Percentiles rank a stretch among this genome's conserved stretches.
Evolutionary conservation across 2,329 filamentous ascomycete genomes (phyloP).

Genomic region (Cladobotryum mycophilum): DNA sequence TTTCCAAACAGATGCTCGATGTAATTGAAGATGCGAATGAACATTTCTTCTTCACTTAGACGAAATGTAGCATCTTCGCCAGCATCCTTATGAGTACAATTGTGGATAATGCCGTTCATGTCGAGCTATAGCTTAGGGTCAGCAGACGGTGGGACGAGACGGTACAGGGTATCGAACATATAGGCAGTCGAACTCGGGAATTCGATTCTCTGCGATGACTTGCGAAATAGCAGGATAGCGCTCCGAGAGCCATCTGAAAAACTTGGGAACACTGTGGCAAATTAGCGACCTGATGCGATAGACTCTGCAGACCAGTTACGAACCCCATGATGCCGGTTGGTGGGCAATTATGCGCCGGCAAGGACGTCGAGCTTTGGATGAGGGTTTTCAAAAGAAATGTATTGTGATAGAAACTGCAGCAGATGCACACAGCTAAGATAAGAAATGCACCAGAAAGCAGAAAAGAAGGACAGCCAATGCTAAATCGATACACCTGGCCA

Average conservation of each 20-base stretch:
- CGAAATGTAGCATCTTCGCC: conserved; percentile 81
- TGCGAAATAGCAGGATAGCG: conserved; percentile 98
- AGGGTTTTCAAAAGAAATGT: no score
- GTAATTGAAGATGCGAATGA: conserved; percentile 99
- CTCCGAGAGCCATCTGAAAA: conserved; percentile 99
- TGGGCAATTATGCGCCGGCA: background rate
- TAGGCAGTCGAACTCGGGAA: conserved; percentile 96
- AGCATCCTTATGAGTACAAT: conserved; percentile 96
- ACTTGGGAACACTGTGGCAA: conserved; percentile 63
- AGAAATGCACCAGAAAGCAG: no score
- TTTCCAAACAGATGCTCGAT: conserved; percentile 98
- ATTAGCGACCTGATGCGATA: conserved; percentile 13
- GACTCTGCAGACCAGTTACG: conserved; percentile 4
- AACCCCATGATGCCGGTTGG: conserved; percentile 25
- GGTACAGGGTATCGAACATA: conserved; percentile 52
- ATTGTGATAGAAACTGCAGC: background rate
- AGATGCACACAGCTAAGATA: background rate
- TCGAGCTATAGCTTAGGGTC: conserved; percentile 52
- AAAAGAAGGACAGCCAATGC: background rate
- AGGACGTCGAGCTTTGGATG: no score
- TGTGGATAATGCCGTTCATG: conserved; percentile 99
- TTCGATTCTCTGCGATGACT: conserved; percentile 96
- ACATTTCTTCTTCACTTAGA: conserved; percentile 97
- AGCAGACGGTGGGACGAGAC: conserved; percentile 15
- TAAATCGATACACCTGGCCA: background rate